A percentile compares a stretch with the other conserved stretches of the same genome.
Evolutionary conservation across 495 filamentous ascomycete genomes (phyloP).

Genomic region (Opeltia flavorubescens): DNA sequence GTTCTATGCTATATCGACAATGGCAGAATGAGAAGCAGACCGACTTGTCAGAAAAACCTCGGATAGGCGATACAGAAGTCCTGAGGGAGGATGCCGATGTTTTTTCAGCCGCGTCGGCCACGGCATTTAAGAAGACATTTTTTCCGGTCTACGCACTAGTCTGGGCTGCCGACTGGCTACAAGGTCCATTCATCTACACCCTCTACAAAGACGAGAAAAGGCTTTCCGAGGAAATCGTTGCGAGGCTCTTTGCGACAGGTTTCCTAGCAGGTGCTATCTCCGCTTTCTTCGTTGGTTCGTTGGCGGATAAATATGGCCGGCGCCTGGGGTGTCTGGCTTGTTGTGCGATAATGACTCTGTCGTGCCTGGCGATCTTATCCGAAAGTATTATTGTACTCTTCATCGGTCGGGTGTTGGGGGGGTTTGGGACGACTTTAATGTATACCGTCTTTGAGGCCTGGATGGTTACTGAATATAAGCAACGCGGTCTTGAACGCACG

Average conservation of each 20-base stretch:
- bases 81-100: background rate
- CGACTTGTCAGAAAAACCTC: background rate
- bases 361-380: conserved; percentile 32
- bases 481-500: conserved; percentile 20
- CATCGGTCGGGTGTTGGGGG: conserved; percentile 36
- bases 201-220: conserved; percentile 38
- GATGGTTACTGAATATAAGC: conserved; percentile 40
- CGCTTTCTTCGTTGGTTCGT: conserved; percentile 30
- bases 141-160: conserved; percentile 33
- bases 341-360: conserved; percentile 34
- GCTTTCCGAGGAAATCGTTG: conserved; percentile 29
- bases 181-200: conserved; percentile 41
- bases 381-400: conserved; percentile 27
- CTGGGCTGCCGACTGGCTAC: conserved; percentile 41
- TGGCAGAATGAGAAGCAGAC: background rate
- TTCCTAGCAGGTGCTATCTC: conserved; percentile 35
- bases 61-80: background rate
- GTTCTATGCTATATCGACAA: background rate
- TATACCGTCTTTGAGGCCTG: conserved; percentile 44
- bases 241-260: conserved; percentile 35
- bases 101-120: background rate
- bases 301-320: conserved; percentile 38
- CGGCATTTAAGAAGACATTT: conserved; percentile 24
- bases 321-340: conserved; percentile 32
- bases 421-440: conserved; percentile 37